A percentile compares a stretch with the other conserved stretches of the same genome.
These are phyloP conservation scores for Cyberlindnera sargentensis DNA, from an alignment of 805 yeast genomes.

Conservation along the genomic window DNA sequence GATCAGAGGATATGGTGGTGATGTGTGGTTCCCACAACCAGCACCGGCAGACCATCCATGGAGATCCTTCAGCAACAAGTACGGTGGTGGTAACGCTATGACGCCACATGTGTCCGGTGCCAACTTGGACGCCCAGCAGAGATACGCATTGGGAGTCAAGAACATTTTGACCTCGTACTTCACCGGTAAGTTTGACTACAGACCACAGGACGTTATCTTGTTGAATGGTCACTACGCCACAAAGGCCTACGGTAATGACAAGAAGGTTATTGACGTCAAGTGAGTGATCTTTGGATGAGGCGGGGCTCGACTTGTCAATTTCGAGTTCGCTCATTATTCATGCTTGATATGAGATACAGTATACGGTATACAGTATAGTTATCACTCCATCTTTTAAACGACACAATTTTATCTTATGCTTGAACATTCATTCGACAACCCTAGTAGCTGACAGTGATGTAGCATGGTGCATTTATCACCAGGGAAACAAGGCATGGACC, in stretches of 20 bases:
- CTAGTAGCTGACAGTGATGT: no score
- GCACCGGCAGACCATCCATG: slow-evolving; percentile 74
- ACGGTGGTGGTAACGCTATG: slow-evolving; percentile 78
- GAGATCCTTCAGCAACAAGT: slow-evolving; percentile 59
- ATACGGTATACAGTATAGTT: no score
- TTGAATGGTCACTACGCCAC: slow-evolving; percentile 69
- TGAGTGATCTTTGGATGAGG: neutral
- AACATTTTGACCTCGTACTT: slow-evolving; percentile 58
- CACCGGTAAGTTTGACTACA: slow-evolving; percentile 55
- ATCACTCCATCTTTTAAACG: no score
- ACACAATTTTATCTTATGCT: no score
- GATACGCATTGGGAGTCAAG: slow-evolving; percentile 67
- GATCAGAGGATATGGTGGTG: slow-evolving; percentile 76
- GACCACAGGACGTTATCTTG: slow-evolving; percentile 71
- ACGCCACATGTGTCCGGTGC: slow-evolving; percentile 80
- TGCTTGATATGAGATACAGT: no score
- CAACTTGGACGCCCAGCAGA: slow-evolving; percentile 69
- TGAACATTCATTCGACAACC: no score
- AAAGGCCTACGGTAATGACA: slow-evolving; percentile 56
- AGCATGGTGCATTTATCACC: no score
- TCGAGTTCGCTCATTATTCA: neutral
- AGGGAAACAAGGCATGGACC: no score
- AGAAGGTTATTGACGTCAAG: slow-evolving; percentile 24
- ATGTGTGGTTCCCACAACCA: slow-evolving; percentile 83
- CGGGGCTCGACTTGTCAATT: no score